These are phyloP conservation scores for Rhizoclosmatium sp. DNA, from an alignment of 192 early-diverging fungal genomes.

Conservation along the genomic window DNA sequence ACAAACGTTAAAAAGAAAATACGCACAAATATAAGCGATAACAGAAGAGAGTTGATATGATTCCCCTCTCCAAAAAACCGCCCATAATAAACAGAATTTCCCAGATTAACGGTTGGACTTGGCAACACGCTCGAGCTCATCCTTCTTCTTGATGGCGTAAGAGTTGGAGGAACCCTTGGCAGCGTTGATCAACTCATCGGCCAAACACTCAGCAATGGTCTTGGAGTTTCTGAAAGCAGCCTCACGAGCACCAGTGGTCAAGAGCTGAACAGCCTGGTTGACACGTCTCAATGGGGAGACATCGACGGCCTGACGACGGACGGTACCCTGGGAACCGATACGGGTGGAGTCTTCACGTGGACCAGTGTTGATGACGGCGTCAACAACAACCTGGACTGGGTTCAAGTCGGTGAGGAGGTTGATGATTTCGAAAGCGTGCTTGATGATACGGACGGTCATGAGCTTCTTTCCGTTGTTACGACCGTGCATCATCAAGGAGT, in stretches of 20 bases:
- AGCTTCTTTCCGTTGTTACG: slow-evolving; percentile 99
- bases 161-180: slow-evolving; percentile 96
- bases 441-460: slow-evolving; percentile 97
- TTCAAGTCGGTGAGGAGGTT: slow-evolving; percentile 97
- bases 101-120: slow-evolving; percentile 56
- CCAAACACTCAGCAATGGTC: slow-evolving; percentile 99
- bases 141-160: slow-evolving; percentile 99
- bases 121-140: slow-evolving; percentile 94
- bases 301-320: slow-evolving; percentile 99
- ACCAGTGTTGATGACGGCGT: slow-evolving; percentile 99
- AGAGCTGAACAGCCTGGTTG: slow-evolving; percentile 92
- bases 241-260: slow-evolving; percentile 97
- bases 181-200: slow-evolving; percentile 99
- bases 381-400: slow-evolving; percentile 97
- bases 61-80: neutral
- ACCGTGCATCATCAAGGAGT: slow-evolving; percentile 99
- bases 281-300: slow-evolving; percentile 97
- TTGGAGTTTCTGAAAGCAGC: slow-evolving; percentile 99
- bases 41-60: neutral
- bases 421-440: slow-evolving; percentile 99
- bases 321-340: slow-evolving; percentile 96
- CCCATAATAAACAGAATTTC: slow-evolving; percentile 4
- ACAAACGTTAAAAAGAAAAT: neutral
- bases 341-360: slow-evolving; percentile 99
- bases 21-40: neutral